Evolutionary conservation across 2,329 filamentous ascomycete genomes (phyloP).

Genomic region (Fonsecaea nubica): DNA sequence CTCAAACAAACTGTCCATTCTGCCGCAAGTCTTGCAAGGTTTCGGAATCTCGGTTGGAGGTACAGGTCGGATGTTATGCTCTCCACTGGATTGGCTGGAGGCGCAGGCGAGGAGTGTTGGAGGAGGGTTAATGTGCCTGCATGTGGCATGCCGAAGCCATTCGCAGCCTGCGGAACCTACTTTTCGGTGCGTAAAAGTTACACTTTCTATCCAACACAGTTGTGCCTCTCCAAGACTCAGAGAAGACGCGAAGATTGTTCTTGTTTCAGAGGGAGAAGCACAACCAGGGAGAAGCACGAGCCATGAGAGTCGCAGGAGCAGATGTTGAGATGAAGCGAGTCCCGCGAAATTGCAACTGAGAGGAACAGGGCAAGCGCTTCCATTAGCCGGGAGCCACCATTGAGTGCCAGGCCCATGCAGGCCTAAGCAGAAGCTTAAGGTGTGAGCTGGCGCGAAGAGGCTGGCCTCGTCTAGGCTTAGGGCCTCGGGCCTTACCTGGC

Average conservation of each 20-base stretch:
- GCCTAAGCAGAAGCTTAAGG: background rate
- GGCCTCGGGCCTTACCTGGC: conserved; percentile 12
- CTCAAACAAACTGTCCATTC: conserved; percentile 20
- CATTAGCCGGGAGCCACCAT: conserved; percentile 7
- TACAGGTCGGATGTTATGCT: background rate
- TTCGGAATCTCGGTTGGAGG: conserved; percentile 20
- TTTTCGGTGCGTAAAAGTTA: background rate
- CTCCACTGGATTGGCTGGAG: background rate
- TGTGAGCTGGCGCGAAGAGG: conserved; percentile 11
- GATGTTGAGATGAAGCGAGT: conserved; percentile 24
- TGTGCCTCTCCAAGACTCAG: background rate
- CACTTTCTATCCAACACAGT: background rate
- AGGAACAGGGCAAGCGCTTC: conserved; percentile 33
- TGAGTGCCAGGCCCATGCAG: background rate
- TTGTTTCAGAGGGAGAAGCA: conserved; percentile 28
- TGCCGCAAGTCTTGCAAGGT: conserved; percentile 13
- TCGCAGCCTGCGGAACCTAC: background rate
- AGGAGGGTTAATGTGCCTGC: background rate
- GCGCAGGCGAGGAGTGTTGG: background rate
- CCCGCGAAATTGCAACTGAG: conserved; percentile 32
- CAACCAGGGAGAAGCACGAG: background rate
- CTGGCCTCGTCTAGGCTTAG: conserved; percentile 13
- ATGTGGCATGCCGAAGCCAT: background rate
- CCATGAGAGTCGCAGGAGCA: conserved; percentile 20
- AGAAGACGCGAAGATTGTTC: conserved; percentile 4